Evolutionary conservation across 2,329 filamentous ascomycete genomes (phyloP).

Genomic region (Talaromyces sp.): DNA sequence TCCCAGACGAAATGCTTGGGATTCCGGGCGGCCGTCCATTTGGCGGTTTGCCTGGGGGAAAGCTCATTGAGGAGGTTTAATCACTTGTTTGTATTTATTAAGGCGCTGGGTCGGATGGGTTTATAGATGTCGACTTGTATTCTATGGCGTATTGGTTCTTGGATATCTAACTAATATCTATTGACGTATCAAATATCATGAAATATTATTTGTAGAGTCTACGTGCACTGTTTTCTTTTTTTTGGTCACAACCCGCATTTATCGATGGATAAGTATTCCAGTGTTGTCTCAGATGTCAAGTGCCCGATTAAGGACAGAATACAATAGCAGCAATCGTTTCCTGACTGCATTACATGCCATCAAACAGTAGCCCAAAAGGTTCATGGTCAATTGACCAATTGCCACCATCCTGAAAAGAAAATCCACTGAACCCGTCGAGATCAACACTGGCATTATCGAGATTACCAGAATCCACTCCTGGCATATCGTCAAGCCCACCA

Average conservation of each 20-base stretch:
- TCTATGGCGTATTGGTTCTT: background rate
- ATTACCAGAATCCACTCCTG: background rate
- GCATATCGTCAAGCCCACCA: background rate
- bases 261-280: no score
- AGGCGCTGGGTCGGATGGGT: background rate
- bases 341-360: slow-evolving; percentile 4
- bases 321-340: background rate
- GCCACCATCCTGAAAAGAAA: slow-evolving; percentile 8
- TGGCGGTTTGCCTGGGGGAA: slow-evolving; percentile 17
- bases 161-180: background rate
- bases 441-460: slow-evolving; percentile 4
- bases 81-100: background rate
- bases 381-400: slow-evolving; percentile 11
- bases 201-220: background rate
- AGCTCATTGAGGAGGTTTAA: slow-evolving; percentile 12
- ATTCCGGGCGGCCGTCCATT: slow-evolving; percentile 38
- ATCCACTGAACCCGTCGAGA: slow-evolving; percentile 9
- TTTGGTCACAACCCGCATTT: no score
- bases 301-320: background rate
- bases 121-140: background rate
- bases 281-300: no score
- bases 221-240: no score
- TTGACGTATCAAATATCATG: background rate
- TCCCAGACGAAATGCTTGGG: slow-evolving; percentile 46
- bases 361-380: slow-evolving; percentile 10